phyloP scores from a whole-genome alignment of 768 basidiomycete species.

The Phylloporus rhodoxanthus region DNA sequence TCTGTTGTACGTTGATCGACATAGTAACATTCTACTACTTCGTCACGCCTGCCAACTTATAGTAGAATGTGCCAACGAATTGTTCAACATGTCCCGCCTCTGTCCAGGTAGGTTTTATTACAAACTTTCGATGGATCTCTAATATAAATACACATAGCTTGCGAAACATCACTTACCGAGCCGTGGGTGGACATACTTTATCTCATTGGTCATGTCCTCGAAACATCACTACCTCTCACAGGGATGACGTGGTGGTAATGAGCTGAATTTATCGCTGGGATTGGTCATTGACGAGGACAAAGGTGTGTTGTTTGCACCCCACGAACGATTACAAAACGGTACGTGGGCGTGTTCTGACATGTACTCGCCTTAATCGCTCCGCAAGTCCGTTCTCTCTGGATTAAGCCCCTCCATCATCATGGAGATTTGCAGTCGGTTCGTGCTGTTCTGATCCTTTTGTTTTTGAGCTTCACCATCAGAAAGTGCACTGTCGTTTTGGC shows the following conservation, averaged over 20 bases:
- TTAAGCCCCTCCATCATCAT: conserved; percentile 67
- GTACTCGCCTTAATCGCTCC: conserved; percentile 1
- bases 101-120: conserved; percentile 57
- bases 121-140: background rate
- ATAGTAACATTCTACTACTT: background rate
- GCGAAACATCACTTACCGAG: conserved; percentile 73
- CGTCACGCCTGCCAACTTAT: conserved; percentile 1
- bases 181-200: conserved; percentile 44
- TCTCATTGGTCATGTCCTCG: background rate
- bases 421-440: conserved; percentile 76
- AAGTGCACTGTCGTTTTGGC: conserved; percentile 86
- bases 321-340: conserved; percentile 91
- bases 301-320: conserved; percentile 80
- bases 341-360: conserved; percentile 32
- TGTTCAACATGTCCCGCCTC: conserved; percentile 70
- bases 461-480: conserved; percentile 1
- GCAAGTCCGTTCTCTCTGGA: conserved; percentile 79
- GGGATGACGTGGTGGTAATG: conserved; percentile 56
- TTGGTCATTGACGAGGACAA: conserved; percentile 4
- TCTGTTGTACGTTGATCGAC: conserved; percentile 50
- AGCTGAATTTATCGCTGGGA: background rate
- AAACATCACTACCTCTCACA: background rate
- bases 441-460: conserved; percentile 1
- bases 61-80: conserved; percentile 83
- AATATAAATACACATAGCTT: conserved; percentile 43